phyloP scores from a whole-genome alignment of 257 asterid genomes.

The Nemophila menziesii region DNA sequence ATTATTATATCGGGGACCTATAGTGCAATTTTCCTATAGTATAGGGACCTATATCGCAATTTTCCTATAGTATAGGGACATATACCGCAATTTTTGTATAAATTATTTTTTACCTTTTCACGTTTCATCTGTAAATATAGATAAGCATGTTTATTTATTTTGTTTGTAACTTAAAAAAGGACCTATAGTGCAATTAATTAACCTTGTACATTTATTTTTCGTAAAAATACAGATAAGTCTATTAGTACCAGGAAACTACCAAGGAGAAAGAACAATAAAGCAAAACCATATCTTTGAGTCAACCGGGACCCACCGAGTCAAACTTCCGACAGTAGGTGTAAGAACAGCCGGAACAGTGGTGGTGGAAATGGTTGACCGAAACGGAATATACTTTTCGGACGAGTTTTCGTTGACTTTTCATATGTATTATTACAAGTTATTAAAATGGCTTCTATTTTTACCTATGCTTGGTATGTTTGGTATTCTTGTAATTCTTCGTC shows the following conservation, averaged over 20 bases:
- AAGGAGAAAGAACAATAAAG: slow-evolving; percentile 85
- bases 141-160: no score
- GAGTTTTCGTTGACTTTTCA: slow-evolving; percentile 93
- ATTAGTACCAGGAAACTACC: slow-evolving; percentile 97
- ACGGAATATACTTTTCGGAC: slow-evolving; percentile 75
- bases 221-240: slow-evolving; percentile 52
- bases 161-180: no score
- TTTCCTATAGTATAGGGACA: no score
- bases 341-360: slow-evolving; percentile 84
- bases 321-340: slow-evolving; percentile 79
- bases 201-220: not conserved
- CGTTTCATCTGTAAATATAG: no score
- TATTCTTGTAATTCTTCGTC: slow-evolving; percentile 76
- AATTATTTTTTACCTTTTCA: no score
- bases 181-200: no score
- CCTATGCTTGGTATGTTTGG: slow-evolving; percentile 99
- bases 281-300: slow-evolving; percentile 45
- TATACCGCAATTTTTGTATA: no score
- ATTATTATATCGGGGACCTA: no score
- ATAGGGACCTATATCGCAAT: no score
- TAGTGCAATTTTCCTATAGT: no score
- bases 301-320: slow-evolving; percentile 59
- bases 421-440: slow-evolving; percentile 68
- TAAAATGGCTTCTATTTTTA: slow-evolving; percentile 91
- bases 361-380: slow-evolving; percentile 94